Conservation (phyloP, 805 yeast species). For the Candida khao-thaluensis region DNA sequence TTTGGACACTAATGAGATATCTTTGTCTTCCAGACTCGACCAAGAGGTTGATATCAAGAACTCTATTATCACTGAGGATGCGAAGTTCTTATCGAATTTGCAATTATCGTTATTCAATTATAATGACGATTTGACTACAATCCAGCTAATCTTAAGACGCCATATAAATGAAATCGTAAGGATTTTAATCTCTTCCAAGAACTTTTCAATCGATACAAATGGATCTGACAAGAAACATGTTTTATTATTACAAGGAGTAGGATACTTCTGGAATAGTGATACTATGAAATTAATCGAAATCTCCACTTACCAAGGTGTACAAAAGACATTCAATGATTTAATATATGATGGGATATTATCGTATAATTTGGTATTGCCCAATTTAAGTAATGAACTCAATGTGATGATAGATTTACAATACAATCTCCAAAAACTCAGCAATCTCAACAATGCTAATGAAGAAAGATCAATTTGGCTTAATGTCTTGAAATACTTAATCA, state of each 20-base stretch:
- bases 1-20: conserved; percentile 50
- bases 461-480: conserved; percentile 40
- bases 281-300: conserved; percentile 39
- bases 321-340: conserved; percentile 34
- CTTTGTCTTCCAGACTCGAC: conserved; percentile 13
- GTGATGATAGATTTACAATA: conserved; percentile 44
- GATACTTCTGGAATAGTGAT: conserved; percentile 44
- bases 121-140: conserved; percentile 47
- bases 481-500: conserved; percentile 40
- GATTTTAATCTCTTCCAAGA: conserved; percentile 37
- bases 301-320: conserved; percentile 40
- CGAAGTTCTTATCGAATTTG: conserved; percentile 41
- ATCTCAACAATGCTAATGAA: conserved; percentile 19
- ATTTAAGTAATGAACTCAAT: conserved; percentile 40
- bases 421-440: conserved; percentile 37
- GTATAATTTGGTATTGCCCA: conserved; percentile 35
- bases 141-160: conserved; percentile 42
- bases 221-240: conserved; percentile 12
- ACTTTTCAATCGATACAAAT: conserved; percentile 23
- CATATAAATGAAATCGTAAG: conserved; percentile 44
- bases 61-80: conserved; percentile 46
- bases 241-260: conserved; percentile 42
- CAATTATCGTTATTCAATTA: conserved; percentile 43
- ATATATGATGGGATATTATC: conserved; percentile 29
- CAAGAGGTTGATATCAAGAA: conserved; percentile 21